These are phyloP conservation scores for Holtermannia corniformis DNA, from an alignment of 768 basidiomycete species.

Conservation along the genomic window DNA sequence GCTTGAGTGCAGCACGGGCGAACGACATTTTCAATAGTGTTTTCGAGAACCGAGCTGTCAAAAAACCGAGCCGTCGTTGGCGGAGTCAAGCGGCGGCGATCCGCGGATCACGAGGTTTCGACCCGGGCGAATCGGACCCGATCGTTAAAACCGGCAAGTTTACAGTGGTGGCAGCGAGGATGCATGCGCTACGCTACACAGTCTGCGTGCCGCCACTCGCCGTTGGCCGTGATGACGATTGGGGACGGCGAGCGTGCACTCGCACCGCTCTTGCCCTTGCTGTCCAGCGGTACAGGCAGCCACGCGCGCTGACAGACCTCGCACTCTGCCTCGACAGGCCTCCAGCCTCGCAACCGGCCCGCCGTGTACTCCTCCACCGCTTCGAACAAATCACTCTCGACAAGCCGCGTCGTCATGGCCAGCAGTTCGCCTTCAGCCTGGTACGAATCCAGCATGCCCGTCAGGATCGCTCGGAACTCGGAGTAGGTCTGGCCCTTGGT, in stretches of 20 bases:
- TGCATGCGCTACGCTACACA: background rate
- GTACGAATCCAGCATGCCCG: constrained; percentile 93
- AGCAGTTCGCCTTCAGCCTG: constrained; percentile 84
- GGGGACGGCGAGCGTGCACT: no score
- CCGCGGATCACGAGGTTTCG: no score
- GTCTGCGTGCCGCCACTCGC: background rate
- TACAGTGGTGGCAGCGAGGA: no score
- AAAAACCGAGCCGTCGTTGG: no score
- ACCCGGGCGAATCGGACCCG: no score
- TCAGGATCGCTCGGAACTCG: constrained; percentile 82
- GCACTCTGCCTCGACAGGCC: constrained; percentile 10
- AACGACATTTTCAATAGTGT: constrained; percentile 34
- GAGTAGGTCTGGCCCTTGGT: constrained; percentile 49
- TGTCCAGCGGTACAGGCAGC: no score
- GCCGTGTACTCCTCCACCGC: constrained; percentile 51
- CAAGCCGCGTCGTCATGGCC: constrained; percentile 66
- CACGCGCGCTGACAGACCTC: background rate
- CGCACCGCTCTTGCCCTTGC: background rate
- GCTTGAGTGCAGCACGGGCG: constrained; percentile 35
- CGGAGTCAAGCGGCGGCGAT: no score
- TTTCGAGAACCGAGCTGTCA: background rate
- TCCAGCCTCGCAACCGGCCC: constrained; percentile 36
- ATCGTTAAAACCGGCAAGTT: no score
- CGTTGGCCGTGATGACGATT: background rate
- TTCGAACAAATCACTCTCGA: constrained; percentile 73